Evolutionary conservation across 2,329 filamentous ascomycete genomes (phyloP), one percentile per base, ranked within the genome.

Genomic region (Aspergillus quadricinctus): DNA sequence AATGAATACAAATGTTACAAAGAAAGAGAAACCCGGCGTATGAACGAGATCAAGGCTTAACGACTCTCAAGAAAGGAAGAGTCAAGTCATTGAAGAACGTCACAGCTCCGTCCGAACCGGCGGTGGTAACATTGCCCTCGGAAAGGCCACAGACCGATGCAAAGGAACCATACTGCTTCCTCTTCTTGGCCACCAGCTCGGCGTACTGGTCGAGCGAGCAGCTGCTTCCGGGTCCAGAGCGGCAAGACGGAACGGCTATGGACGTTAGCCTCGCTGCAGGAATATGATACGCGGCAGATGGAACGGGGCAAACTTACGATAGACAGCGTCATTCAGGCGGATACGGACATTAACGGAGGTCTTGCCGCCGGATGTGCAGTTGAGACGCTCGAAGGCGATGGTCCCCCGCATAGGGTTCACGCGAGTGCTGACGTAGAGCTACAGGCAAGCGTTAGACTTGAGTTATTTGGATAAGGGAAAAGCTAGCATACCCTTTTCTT

Each of bases 371-470:
- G 48, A 17, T 8, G 57, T 49, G 64, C 86, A 88, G 59, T 76
- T 83, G 57, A 88, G 71, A 8, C 83, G 78, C 70, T 89, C 86
- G 60, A 88, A 85, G 0, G 82, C 80, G 27, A 88, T 78, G 1
- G 85, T 87, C 2, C 86, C 86, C 6, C 85, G 77, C 85, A 88
- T 88, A 0, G 82, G 80, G 0, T 81, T 79, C 50, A 84, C 82
- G 25, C 48, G 54, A 17, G 56, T 62, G 40, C 58, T 60, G 21
- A 56, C 53, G 25, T 52, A 62, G 23, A 61, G 52, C 60, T 62
- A 50, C 80, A 77, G 14, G 80, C 83, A 21, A 80, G 78, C 14
- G 31, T 37, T 37, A 37, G 31, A 37, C 14, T 3, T 37, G 31
- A 37, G 5, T 17, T 37, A 23, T 2, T 23, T 23, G 14, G 5